These are phyloP conservation scores for Penicillium sp. DNA, from an alignment of 2,329 filamentous ascomycete genomes.

Conservation along the genomic window DNA sequence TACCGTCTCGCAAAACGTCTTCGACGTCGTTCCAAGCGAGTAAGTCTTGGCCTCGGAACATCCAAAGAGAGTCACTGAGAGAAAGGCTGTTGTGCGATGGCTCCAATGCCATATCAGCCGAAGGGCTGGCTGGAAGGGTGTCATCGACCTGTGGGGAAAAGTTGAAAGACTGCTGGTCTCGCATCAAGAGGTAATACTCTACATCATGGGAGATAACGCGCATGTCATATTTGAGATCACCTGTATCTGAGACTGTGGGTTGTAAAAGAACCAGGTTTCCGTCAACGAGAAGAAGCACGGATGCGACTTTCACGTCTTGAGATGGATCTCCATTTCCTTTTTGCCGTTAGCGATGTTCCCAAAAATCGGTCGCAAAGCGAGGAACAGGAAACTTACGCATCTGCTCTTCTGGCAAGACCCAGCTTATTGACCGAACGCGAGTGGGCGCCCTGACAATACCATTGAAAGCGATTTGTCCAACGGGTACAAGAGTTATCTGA, in stretches of 20 bases:
- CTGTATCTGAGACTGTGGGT: constrained; percentile 78
- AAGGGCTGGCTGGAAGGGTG: constrained; percentile 51
- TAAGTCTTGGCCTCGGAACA: constrained; percentile 84
- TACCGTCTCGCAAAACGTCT: constrained; percentile 74
- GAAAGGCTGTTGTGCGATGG: constrained; percentile 53
- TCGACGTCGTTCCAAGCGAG: constrained; percentile 88
- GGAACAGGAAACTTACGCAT: constrained; percentile 56
- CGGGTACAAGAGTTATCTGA: constrained; percentile 79
- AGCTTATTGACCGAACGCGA: constrained; percentile 88
- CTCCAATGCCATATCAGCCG: constrained; percentile 48
- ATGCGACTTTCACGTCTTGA: constrained; percentile 90
- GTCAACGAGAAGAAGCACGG: constrained; percentile 94
- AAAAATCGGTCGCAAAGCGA: neutral
- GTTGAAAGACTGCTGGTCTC: constrained; percentile 68
- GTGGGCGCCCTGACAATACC: constrained; percentile 93
- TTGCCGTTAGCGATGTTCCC: constrained; percentile 14
- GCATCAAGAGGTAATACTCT: constrained; percentile 90
- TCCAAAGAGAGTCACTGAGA: constrained; percentile 87
- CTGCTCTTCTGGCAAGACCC: constrained; percentile 91
- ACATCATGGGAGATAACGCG: constrained; percentile 93
- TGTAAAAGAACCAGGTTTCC: constrained; percentile 92
- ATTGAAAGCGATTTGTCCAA: constrained; percentile 97
- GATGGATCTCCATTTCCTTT: constrained; percentile 84
- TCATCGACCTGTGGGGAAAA: constrained; percentile 52
- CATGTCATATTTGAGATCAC: constrained; percentile 97